Conservation (phyloP, 2,329 filamentous ascomycete genomes). For the Zasmidium cellare region DNA sequence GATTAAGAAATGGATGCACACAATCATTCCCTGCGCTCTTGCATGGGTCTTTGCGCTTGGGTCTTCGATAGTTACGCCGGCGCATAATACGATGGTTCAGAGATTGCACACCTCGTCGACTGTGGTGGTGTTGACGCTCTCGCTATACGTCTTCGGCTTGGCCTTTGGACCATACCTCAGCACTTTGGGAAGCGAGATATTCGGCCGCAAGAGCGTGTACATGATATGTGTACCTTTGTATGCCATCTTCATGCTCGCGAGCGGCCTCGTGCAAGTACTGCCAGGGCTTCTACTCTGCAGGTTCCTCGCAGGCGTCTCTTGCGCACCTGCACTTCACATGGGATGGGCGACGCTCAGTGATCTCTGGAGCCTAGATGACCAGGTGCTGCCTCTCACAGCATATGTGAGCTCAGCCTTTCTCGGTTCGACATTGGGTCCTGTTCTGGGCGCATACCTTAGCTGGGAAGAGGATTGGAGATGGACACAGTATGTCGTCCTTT, state of each 20-base stretch:
- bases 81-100: slow-evolving; percentile 7
- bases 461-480: slow-evolving; percentile 41
- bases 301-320: slow-evolving; percentile 43
- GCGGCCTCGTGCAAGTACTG: slow-evolving; percentile 58
- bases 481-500: slow-evolving; percentile 42
- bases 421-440: slow-evolving; percentile 40
- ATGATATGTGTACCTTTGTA: slow-evolving; percentile 67
- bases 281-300: slow-evolving; percentile 69
- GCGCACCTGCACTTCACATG: slow-evolving; percentile 36
- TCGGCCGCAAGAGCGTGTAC: slow-evolving; percentile 67
- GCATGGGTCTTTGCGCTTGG: slow-evolving; percentile 36
- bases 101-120: slow-evolving; percentile 56
- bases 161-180: slow-evolving; percentile 66
- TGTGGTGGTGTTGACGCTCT: slow-evolving; percentile 56
- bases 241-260: slow-evolving; percentile 50
- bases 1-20: slow-evolving; percentile 35
- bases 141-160: slow-evolving; percentile 60
- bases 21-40: slow-evolving; percentile 35
- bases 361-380: slow-evolving; percentile 33
- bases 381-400: slow-evolving; percentile 32
- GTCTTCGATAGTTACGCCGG: slow-evolving; percentile 18
- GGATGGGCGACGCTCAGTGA: slow-evolving; percentile 39
- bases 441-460: slow-evolving; percentile 42
- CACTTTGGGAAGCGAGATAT: slow-evolving; percentile 69
- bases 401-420: slow-evolving; percentile 38